Evolutionary conservation across 768 basidiomycete species (phyloP).

Genomic region (Pisolithus albus): DNA sequence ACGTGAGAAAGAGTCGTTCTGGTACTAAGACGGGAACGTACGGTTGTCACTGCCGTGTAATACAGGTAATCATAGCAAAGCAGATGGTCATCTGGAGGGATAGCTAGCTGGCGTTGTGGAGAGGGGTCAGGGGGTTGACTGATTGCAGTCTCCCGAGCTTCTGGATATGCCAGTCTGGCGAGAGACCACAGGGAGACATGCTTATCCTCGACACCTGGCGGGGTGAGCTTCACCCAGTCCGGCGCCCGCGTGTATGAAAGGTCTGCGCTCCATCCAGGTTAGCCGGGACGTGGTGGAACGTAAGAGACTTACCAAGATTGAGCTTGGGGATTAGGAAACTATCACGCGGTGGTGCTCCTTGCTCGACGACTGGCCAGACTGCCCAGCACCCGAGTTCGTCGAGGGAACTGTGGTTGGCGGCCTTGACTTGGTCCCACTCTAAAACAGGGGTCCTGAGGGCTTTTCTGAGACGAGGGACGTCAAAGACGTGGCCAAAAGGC

Average conservation of each 20-base stretch:
- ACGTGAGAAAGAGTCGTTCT: neutral
- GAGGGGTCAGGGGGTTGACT: slow-evolving; percentile 9
- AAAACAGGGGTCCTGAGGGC: slow-evolving; percentile 41
- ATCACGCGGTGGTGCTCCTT: slow-evolving; percentile 10
- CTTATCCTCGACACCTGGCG: slow-evolving; percentile 12
- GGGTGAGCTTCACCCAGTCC: slow-evolving; percentile 16
- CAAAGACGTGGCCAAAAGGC: slow-evolving; percentile 55
- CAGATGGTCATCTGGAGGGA: slow-evolving; percentile 19
- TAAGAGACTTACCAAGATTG: slow-evolving; percentile 4
- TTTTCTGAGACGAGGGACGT: slow-evolving; percentile 44
- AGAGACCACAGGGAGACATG: slow-evolving; percentile 21
- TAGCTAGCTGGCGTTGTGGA: slow-evolving; percentile 10
- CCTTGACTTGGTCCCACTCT: slow-evolving; percentile 62
- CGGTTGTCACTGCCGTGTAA: slow-evolving; percentile 34
- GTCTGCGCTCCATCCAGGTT: slow-evolving; percentile 27
- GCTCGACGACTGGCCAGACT: slow-evolving; percentile 14
- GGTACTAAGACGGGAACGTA: slow-evolving; percentile 16
- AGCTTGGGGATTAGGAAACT: slow-evolving; percentile 1
- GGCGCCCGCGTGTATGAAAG: slow-evolving; percentile 21
- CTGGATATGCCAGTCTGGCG: slow-evolving; percentile 18
- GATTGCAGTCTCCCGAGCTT: slow-evolving; percentile 8
- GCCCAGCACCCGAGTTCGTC: slow-evolving; percentile 24
- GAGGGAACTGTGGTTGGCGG: slow-evolving; percentile 29
- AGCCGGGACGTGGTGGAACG: slow-evolving; percentile 19
- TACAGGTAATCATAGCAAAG: slow-evolving; percentile 24